Evolutionary conservation across 2,329 filamentous ascomycete genomes (phyloP), one percentile per base, ranked within the genome.

Genomic region (Neonectria punicea): DNA sequence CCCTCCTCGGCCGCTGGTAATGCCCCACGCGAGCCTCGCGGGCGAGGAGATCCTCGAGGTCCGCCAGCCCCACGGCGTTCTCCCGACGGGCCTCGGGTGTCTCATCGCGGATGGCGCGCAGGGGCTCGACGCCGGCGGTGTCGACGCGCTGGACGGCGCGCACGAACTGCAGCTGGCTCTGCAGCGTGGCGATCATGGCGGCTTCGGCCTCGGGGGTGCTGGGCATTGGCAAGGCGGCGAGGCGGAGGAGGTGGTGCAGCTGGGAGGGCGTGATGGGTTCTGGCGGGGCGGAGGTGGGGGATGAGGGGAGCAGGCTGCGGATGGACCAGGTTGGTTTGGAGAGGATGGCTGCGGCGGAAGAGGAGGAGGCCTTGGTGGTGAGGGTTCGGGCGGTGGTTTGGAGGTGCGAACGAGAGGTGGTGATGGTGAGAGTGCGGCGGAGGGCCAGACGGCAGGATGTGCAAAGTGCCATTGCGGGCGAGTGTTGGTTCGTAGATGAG

Each of bases 161-260:
- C n/a, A 98, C 94, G 75, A 99, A 99, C 74, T 92, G 91, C 0
- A 99, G 87, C 76, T 99, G 96, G 34, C 92, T 89, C 57, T 90
- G 86, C 2, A 99, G 85, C 1, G 91, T 94, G 22, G 86, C 76
- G 4, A 97, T 85, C 88, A 97, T 93, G 28, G 84, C 80, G 0
- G 82, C 74, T 77, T 97, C 91, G 72, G 94, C 90, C 56, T 83
- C 83, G 2, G 82, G 69, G 2, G 84, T 84, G 18, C 84, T 80
- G 0, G 95, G 94, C 1, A 86, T 85, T 0, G 95, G 94, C 0
- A 99, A 90, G 14, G 95, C 94, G 4, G 94, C 97, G 43, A 98
- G 90, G 18, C 93, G 92, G 39, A 98, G 90, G 10, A 98, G 89
- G 78, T 98, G 95, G 72, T 88, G 89, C 0, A 98, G 86, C 77